These are phyloP conservation scores for Arbutus unedo DNA, from an alignment of 148 eudicot species.

Conservation along the genomic window DNA sequence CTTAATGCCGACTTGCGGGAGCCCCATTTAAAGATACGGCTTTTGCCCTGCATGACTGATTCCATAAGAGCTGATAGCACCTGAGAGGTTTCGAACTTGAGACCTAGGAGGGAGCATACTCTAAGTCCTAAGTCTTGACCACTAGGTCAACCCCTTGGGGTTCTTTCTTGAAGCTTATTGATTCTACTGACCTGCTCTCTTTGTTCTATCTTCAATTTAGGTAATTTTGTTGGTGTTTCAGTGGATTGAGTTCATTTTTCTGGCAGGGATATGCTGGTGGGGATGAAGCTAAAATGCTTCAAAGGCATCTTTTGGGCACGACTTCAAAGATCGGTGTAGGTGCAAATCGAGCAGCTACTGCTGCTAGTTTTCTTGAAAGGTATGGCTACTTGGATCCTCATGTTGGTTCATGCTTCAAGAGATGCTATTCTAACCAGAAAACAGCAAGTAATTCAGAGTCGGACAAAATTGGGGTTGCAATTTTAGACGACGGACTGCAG, in stretches of 20 bases:
- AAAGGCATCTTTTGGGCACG: slow-evolving; percentile 72
- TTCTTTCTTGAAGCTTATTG: background rate
- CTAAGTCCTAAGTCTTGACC: no score
- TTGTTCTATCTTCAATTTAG: background rate
- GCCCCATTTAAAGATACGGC: no score
- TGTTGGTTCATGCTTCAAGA: slow-evolving; percentile 22
- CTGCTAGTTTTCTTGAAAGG: slow-evolving; percentile 49
- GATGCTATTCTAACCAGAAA: slow-evolving; percentile 26
- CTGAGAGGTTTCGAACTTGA: no score
- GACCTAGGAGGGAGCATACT: no score
- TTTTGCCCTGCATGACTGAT: no score
- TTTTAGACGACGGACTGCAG: slow-evolving; percentile 99
- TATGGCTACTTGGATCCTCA: slow-evolving; percentile 41
- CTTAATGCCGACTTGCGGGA: no score
- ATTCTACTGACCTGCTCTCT: background rate
- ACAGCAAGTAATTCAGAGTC: slow-evolving; percentile 22
- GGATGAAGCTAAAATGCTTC: slow-evolving; percentile 94
- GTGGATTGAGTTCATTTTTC: background rate
- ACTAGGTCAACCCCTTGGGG: background rate
- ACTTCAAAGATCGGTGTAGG: slow-evolving; percentile 76
- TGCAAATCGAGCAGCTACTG: slow-evolving; percentile 66
- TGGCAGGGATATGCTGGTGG: slow-evolving; percentile 88
- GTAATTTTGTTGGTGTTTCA: background rate
- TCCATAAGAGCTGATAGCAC: no score
- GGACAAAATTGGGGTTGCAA: slow-evolving; percentile 50